Percentiles rank a stretch among this genome's conserved stretches.
phyloP scores from a whole-genome alignment of 2,329 filamentous ascomycete genomes.

The Tolypocladium amazonense region DNA sequence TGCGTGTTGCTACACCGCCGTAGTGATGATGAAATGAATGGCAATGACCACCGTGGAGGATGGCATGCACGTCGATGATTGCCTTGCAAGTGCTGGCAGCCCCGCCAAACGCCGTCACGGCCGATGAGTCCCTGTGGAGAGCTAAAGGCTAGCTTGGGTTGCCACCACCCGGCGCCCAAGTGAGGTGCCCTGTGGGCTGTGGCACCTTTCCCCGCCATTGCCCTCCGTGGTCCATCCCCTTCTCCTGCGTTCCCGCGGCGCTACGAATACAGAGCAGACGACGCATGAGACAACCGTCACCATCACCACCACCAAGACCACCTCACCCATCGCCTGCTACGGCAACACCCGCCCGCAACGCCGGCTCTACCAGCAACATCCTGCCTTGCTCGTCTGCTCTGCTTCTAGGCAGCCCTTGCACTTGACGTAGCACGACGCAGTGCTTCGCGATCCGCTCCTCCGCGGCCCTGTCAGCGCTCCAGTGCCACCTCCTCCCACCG shows the following conservation, averaged over 20 bases:
- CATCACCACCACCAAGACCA: not conserved
- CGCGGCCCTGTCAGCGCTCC: not conserved
- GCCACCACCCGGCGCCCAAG: no score
- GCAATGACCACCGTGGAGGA: not conserved
- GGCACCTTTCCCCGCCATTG: not conserved
- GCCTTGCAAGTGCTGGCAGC: not conserved
- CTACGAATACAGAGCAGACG: not conserved
- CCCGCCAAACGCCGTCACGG: not conserved
- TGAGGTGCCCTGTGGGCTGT: not conserved
- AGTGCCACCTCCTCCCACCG: not conserved
- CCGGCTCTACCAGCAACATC: not conserved
- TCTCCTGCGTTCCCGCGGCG: slow-evolving; percentile 5
- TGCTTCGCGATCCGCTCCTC: not conserved
- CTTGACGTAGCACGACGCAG: not conserved
- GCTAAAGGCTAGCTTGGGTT: no score
- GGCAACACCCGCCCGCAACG: not conserved
- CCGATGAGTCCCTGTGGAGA: no score
- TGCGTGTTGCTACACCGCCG: not conserved
- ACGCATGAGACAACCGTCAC: not conserved
- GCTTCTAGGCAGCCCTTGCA: not conserved
- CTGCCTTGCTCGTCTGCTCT: not conserved
- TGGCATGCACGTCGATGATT: not conserved
- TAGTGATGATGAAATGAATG: not conserved
- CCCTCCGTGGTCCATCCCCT: not conserved
- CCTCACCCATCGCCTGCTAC: not conserved